Base-by-base conservation (phyloP, 805 yeast genomes). In the Myxozyma vanderwaltii region DNA sequence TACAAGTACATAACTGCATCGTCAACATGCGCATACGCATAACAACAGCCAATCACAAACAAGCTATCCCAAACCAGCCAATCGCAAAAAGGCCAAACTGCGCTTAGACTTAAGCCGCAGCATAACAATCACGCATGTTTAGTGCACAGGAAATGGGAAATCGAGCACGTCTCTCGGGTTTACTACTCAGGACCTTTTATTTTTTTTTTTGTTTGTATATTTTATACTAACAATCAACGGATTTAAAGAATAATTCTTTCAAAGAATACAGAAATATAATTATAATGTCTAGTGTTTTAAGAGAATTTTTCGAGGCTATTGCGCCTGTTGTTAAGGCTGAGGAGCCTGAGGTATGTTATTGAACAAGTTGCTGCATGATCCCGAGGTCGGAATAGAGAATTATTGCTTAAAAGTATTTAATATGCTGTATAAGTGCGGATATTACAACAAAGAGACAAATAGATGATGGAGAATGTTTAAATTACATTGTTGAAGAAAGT, bases 271-370 rank as follows among this genome's bases (percentile, higher is more conserved):
- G 41, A 8, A 38, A 43, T 8, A 13, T 10, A 45, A 45, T 13
- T 23, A 33, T 17, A 21, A 48, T 48, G 52, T 35, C 52, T 17
- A 58, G 56, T 47, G 31, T 51, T 27, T 49, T 61, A 49, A 35
- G 51, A 39, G 51, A 52, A 19, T 58, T 61, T 43, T 58, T 58
- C 35, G 63, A 58, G 56, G 59, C 64, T 26, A 51, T 61, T 47
- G 62, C 59, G 26, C 64, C 64, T 13, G 59, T 61, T 33, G 54
- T 58, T 31, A 58, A 61, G 58, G 64, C 64, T 12, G 64, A 61
- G 57, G 64, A 58, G 63, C 63, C 63, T n/a, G 63, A 51, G 58
- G 63, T 59, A 54, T 33, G 63, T 29, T 26, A 13, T 4, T 15
- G 19, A 8, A 21, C 29, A 2, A 2, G 5, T 29, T 29, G 36